Evolutionary conservation across 768 basidiomycete species (phyloP).

Genomic region (Leccinellum albellum): DNA sequence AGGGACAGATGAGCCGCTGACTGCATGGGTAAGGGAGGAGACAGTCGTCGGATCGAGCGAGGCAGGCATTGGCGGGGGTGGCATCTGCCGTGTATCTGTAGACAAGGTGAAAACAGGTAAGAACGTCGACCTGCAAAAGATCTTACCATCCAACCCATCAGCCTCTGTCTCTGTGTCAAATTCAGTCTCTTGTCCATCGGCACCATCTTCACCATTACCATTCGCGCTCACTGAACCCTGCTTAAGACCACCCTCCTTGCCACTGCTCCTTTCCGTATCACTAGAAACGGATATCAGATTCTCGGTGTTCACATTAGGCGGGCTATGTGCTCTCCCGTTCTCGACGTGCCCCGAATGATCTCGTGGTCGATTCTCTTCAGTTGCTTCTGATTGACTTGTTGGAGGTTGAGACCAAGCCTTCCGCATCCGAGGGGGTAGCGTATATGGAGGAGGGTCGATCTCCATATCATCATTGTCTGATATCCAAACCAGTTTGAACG

Average conservation of each 20-base stretch:
- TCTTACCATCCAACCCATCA: conserved; percentile 26
- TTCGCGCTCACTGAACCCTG: background rate
- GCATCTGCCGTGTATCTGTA: conserved; percentile 42
- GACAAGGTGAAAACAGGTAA: background rate
- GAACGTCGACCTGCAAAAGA: background rate
- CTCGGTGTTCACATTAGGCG: conserved; percentile 16
- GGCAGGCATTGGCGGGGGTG: conserved; percentile 50
- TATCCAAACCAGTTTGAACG: background rate
- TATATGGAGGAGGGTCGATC: conserved; percentile 8
- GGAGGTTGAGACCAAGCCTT: conserved; percentile 39
- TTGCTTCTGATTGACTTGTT: background rate
- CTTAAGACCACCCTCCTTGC: background rate
- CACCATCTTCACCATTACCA: conserved; percentile 13
- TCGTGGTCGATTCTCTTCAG: background rate
- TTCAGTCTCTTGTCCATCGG: conserved; percentile 29
- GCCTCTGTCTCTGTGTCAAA: conserved; percentile 30
- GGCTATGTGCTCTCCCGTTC: conserved; percentile 13
- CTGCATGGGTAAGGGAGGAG: conserved; percentile 23
- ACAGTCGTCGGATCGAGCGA: conserved; percentile 39
- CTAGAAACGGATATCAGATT: conserved; percentile 16
- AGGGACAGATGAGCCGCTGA: conserved; percentile 15
- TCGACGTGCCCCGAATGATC: conserved; percentile 1
- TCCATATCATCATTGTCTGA: conserved; percentile 13
- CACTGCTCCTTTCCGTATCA: background rate
- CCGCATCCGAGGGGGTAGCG: conserved; percentile 63